Evolutionary conservation across 2,329 filamentous ascomycete genomes (phyloP), one percentile per base, ranked within the genome.

Genomic region (Aspergillus tamarii): DNA sequence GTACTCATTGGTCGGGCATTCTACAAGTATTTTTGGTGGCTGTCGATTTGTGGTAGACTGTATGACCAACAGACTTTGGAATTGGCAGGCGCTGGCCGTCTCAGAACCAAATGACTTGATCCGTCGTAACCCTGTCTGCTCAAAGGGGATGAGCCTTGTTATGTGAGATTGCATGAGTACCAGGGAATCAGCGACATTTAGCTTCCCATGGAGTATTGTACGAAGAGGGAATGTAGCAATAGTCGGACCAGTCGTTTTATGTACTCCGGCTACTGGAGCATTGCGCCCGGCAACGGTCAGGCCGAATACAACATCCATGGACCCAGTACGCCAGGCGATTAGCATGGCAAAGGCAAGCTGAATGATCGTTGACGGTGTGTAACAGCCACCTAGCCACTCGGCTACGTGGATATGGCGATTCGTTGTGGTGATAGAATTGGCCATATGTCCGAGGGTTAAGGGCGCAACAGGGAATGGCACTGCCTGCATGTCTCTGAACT

Each of bases 211-310:
- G 1, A 57, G 19, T 3, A 26, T 16, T 12, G 56, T 26, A 8
- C 62, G 56, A 7, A 63, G 8, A 10, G 65, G 65, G 11, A 67
- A 23, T 1, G 65, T 62, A 16, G 63, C 61, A 32, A 67, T 57
- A 4, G 65, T 67, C 4, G 65, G 65, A 4, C 60, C 63, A 1
- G 50, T 43, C n/a, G 62, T 57, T 14, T 34, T 14, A 8, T 62
- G 55, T 4, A 67, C 55, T 3, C 57, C 63, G 2, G 32, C 6
- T 2, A 67, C 60, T 10, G 63, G 55, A 4, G 63, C 65, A 32
- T 43, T 57, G 14, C 62, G 61, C 4, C 65, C 65, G 0, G 48
- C 39, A n/a, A 65, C 39, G 9, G 61, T 65, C 1, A 52, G 16
- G 0, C 59, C 63, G 36, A 55, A 65, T 4, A 60, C 43, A 3